phyloP scores from a whole-genome alignment of 345 rosid genomes.

The Rhizophora mangle region DNA sequence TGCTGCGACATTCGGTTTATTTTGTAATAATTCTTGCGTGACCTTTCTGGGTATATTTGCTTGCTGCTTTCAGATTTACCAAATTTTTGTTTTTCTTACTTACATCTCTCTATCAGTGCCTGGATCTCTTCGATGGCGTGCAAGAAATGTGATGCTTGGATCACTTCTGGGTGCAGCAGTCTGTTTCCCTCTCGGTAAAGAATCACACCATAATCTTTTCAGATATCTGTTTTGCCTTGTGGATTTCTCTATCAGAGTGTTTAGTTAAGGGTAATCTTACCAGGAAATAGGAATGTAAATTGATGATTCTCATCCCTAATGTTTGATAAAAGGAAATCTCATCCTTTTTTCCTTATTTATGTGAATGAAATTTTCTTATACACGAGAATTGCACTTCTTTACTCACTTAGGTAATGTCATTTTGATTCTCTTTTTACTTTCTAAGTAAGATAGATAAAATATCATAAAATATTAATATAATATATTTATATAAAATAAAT shows the following conservation, averaged over 20 bases:
- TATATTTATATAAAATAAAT: too few relatives aligned
- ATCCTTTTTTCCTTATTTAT: too few relatives aligned
- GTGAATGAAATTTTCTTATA: too few relatives aligned
- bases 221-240: not conserved
- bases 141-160: slow-evolving; percentile 74
- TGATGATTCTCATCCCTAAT: too few relatives aligned
- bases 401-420: too few relatives aligned
- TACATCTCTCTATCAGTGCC: slow-evolving; percentile 52
- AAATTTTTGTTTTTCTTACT: not conserved
- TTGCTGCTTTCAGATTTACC: not conserved
- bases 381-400: too few relatives aligned
- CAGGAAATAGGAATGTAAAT: too few relatives aligned
- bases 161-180: slow-evolving; percentile 74
- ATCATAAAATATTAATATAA: too few relatives aligned
- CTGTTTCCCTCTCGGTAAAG: slow-evolving; percentile 73
- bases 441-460: too few relatives aligned
- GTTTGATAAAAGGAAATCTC: too few relatives aligned
- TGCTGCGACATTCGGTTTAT: slow-evolving; percentile 80
- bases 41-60: not conserved
- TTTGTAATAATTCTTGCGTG: slow-evolving; percentile 41
- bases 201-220: slow-evolving; percentile 3
- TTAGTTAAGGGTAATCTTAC: too few relatives aligned
- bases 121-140: slow-evolving; percentile 79
- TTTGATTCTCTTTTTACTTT: too few relatives aligned
- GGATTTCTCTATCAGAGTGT: not conserved